Evolutionary conservation across 23 red algal species (phyloP), one percentile per base, ranked within the genome.

Genomic region (Gracilaria vermiculophylla): DNA sequence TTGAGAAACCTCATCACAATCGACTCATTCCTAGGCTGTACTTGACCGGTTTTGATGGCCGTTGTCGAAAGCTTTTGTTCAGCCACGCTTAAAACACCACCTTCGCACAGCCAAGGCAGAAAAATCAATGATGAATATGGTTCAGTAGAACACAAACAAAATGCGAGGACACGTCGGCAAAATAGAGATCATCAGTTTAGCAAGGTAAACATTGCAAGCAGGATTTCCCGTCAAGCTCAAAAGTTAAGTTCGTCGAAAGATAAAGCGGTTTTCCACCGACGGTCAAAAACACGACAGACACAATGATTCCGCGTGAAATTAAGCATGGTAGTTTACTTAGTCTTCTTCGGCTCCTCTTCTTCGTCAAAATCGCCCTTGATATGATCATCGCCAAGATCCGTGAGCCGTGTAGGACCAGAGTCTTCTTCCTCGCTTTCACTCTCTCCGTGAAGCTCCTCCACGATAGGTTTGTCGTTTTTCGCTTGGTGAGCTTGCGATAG

Each of bases 331-430:
- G 9, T 56, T 51, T 80, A 80, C 50, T 80, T 69, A 21, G 69
- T 69, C 57, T 89, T 89, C 85, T 89, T 77, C 0, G 69, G 33
- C 2, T 89, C 85, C 25, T 89, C 81, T 19, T 86, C 85, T 24
- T 76, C 70, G 34, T 89, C 85, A 89, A 77, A 77, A 76, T 89
- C 85, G 55, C 72, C 67, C 85, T 89, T 78, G 55, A 78, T 78
- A 54, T 76, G 70, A 42, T 89, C 85, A 21, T 89, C 85, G 14
- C 28, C 56, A 36, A 89, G 40, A 45, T 78, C 72, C 0, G 57
- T 45, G 53, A 89, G 53, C 56, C 33, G 62, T 31, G 70, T 53
- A 9, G 85, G 69, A 13, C 45, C 52, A 27, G 27, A 52, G 27
- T 89, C 85, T 56, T 89, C 85, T 8, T 57, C 67, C 15, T 89